Base-by-base conservation (phyloP, 2,329 filamentous ascomycete species). In the Orbilia blumenaviensis region DNA sequence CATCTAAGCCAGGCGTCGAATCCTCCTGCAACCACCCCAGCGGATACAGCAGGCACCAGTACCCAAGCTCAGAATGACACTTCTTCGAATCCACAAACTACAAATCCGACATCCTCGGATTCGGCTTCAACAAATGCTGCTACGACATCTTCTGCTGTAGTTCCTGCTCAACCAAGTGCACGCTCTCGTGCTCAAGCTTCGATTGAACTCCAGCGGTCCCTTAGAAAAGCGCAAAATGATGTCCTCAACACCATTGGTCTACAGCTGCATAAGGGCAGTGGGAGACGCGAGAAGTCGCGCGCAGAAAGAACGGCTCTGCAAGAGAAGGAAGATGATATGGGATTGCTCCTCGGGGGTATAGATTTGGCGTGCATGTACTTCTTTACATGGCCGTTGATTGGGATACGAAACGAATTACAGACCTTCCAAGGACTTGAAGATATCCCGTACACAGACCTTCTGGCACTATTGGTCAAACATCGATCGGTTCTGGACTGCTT, bases 171-270 rank as follows among this genome's bases (percentile, higher is more conserved):
- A 7, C 12, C 60, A 6, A 60, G 66, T 25, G 56, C 66, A 2
- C 44, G 36, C 2, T 36, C 63, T 1, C 63, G 66, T 25, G 79
- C 78, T 2, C 73, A 79, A 41, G 76, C 68, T 29, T 78, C 79
- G 8, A 75, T 79, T 44, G 78, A 78, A 42, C 77, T 78, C 25
- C 80, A 80, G 50, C 77, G 78, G n/a, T 75, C 78, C 3, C 60
- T 80, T 9, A 78, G 79, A 12, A 79, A 78, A 61, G 80, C 80
- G 16, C 80, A 80, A 67, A 80, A 80, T 50, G 80, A 80, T 73
- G 80, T 80, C 14, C 77, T 80, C 9, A 79, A 79, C 48, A 80
- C 79, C 2, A 78, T 80, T 44, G 80, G 80, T 3, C 60, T 80
- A 32, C 75, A 74, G 38, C 56, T 77, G 7, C 67, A 77, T 9